Conservation (phyloP, 306 rosid genomes). For the Quillaja saponaria region DNA sequence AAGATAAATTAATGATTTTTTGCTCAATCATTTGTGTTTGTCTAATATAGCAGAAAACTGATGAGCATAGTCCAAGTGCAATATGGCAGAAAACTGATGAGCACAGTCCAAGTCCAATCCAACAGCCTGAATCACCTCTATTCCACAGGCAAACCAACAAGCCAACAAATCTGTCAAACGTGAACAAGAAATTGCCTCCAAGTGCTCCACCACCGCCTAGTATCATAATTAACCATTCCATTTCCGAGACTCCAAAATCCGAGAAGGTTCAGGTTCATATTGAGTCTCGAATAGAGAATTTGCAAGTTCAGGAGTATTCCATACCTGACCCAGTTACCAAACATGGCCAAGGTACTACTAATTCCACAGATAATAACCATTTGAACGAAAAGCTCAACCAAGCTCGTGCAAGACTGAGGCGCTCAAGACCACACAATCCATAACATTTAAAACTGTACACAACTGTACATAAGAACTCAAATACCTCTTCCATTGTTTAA, state of each 20-base stretch:
- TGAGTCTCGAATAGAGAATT: conserved; percentile 12
- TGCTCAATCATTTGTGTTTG: not conserved
- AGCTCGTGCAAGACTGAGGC: conserved; percentile 43
- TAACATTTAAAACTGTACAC: conserved; percentile 7
- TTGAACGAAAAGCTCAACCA: conserved; percentile 25
- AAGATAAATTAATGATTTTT: not conserved
- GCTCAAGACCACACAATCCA: conserved; percentile 31
- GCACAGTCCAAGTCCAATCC: no score
- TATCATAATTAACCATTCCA: conserved; percentile 2
- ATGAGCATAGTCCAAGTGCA: conserved; percentile 31
- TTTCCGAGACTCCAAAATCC: conserved; percentile 19
- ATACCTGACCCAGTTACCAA: not conserved
- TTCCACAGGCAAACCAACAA: conserved; percentile 12
- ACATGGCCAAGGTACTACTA: not conserved
- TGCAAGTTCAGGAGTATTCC: not conserved
- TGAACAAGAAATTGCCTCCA: conserved; percentile 41
- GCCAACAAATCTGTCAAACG: conserved; percentile 32
- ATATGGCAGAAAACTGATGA: no score
- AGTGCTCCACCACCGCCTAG: conserved; percentile 48
- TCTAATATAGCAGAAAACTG: conserved; percentile 42
- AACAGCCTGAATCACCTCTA: no score
- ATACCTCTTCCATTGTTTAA: no score
- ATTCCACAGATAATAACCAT: not conserved
- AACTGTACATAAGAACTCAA: conserved; percentile 3
- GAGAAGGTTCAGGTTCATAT: conserved; percentile 2